phyloP scores from a whole-genome alignment of 495 filamentous ascomycete genomes.

The Hamigera avellanea region DNA sequence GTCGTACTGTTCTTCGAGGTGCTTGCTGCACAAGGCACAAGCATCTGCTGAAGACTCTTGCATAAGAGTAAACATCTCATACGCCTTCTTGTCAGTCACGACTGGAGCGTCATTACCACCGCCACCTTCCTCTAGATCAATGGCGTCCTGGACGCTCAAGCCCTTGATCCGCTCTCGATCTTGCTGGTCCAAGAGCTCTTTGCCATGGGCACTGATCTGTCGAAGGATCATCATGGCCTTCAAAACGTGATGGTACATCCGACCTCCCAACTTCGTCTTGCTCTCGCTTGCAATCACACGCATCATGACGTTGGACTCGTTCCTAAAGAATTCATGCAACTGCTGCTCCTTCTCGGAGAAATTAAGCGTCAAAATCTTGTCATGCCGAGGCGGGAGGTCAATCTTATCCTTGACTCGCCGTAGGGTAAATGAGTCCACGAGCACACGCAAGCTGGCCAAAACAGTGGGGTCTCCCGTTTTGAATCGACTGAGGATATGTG shows the following conservation, averaged over 20 bases:
- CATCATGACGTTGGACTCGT: conserved; percentile 52
- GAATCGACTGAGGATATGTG: conserved; percentile 73
- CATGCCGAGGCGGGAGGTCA: conserved; percentile 61
- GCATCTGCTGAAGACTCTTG: conserved; percentile 58
- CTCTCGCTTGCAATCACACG: conserved; percentile 38
- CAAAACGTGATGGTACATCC: conserved; percentile 77
- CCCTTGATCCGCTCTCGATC: conserved; percentile 72
- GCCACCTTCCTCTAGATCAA: conserved; percentile 71
- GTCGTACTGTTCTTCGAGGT: conserved; percentile 34
- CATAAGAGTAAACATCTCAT: conserved; percentile 73
- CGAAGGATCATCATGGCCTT: conserved; percentile 85
- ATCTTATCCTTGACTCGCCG: conserved; percentile 90
- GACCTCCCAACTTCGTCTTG: conserved; percentile 60
- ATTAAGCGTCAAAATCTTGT: conserved; percentile 52
- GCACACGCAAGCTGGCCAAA: conserved; percentile 71
- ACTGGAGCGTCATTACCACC: conserved; percentile 42
- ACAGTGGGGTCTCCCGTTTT: conserved; percentile 66
- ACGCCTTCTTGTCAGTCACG: conserved; percentile 54
- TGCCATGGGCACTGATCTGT: conserved; percentile 82
- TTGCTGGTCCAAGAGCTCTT: conserved; percentile 71
- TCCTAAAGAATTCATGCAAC: conserved; percentile 50
- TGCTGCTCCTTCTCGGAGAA: conserved; percentile 43
- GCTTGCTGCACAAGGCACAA: conserved; percentile 57
- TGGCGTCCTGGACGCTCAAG: conserved; percentile 66
- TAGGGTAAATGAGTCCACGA: conserved; percentile 86